Conservation (phyloP, 169 alveolate genomes). For the Pseudocohnilembus persalinus region DNA sequence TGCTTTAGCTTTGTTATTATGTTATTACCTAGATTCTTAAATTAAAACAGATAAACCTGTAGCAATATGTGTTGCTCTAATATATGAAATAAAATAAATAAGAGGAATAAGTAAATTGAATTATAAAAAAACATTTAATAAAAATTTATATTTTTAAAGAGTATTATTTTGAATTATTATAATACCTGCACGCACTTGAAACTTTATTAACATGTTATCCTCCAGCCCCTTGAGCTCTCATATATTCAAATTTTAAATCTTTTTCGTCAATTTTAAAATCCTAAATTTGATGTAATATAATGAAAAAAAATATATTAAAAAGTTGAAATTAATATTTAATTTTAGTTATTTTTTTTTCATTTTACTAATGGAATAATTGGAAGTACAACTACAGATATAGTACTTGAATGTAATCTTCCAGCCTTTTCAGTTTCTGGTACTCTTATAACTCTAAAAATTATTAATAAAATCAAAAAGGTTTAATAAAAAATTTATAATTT, state of each 20-base stretch:
- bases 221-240: constrained; percentile 95
- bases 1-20: constrained; percentile 63
- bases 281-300: not conserved
- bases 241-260: constrained; percentile 86
- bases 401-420: constrained; percentile 88
- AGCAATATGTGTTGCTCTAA: constrained; percentile 91
- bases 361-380: constrained; percentile 79
- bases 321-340: too few relatives aligned
- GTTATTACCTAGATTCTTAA: constrained; percentile 69
- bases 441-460: constrained; percentile 80
- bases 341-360: constrained; percentile 64
- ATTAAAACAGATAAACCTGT: constrained; percentile 86
- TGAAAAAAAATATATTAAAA: not conserved
- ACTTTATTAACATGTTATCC: constrained; percentile 95
- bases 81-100: constrained; percentile 17
- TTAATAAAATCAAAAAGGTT: not conserved
- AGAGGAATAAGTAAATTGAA: too few relatives aligned
- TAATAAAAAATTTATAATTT: not conserved
- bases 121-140: not conserved
- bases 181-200: constrained; percentile 87
- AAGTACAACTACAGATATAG: constrained; percentile 85
- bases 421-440: constrained; percentile 87
- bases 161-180: not conserved
- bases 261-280: constrained; percentile 73
- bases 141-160: not conserved